Base-by-base conservation (phyloP, 108 stramenopile species). In the Schizochytrium sp. region DNA sequence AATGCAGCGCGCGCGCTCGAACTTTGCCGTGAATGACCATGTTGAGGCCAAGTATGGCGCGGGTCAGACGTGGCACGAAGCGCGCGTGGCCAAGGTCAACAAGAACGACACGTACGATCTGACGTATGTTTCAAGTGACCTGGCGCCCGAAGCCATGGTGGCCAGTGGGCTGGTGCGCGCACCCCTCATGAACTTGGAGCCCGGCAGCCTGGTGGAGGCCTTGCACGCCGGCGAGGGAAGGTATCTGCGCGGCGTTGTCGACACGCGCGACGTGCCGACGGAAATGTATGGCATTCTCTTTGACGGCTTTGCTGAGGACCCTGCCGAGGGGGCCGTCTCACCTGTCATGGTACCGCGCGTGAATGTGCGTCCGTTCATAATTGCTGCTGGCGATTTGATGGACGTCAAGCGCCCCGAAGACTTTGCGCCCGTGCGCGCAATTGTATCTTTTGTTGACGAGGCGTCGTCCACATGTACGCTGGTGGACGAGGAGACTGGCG, bases 141-240 rank as follows among this genome's bases (percentile, higher is more conserved):
- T 83, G 8, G 48, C 76, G 45, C 19, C 45, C 43, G 76, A 83
- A 45, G 12, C 76, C 19, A 25, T 47, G n/a, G 76, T 83, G 48
- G 45, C 76, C 16, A 45, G 76, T 4, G 76, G 51, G 12, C 76
- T 83, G 48, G n/a, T 83, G 14, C 76, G 76, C 45, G 19, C 76
- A 16, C 76, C 48, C 8, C 45, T 83, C 76, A 83, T 83, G 76
- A 83, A n/a, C 12, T 34, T 83, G 6, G 48, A 83, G 45, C 48
- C 76, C 51, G 76, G 76, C 28, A 83, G 48, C n/a, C n/a, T 83
- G 1, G 76, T 83, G 45, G 76, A 83, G 23, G 76, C 76, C n/a
- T 6, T 47, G 51, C 48, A 47, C 51, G 14, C 48, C 1, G 23
- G 12, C n/a, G 76, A 53, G 28, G 19, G 16, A n/a, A 3, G 76